These are phyloP conservation scores for Coniochaeta prunicola DNA, from an alignment of 2,329 filamentous ascomycete genomes.

Conservation along the genomic window DNA sequence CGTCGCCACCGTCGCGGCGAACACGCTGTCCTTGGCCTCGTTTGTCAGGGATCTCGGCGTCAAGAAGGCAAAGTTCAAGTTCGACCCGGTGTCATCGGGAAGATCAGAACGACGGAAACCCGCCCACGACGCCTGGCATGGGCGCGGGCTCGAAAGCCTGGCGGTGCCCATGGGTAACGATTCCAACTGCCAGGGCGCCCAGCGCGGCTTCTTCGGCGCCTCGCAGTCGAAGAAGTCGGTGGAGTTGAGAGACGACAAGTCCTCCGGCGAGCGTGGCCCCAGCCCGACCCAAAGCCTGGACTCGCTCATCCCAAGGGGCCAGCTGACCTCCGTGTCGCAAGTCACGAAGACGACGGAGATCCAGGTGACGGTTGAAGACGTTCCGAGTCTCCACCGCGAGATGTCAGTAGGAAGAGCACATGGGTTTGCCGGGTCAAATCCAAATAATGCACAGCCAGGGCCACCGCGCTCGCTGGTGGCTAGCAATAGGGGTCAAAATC, in stretches of 20 bases:
- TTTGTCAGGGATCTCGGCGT: constrained; percentile 85
- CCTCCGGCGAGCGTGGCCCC: neutral
- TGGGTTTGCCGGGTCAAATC: neutral
- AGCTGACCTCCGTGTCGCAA: neutral
- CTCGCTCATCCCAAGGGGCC: constrained; percentile 13
- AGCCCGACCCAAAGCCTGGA: constrained; percentile 11
- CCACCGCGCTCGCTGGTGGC: neutral
- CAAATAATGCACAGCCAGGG: neutral
- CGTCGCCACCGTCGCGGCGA: constrained; percentile 78
- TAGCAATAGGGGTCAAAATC: neutral
- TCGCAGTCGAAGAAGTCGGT: neutral
- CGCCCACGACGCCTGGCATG: neutral
- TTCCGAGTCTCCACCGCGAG: neutral
- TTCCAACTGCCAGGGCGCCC: neutral
- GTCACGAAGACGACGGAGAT: constrained; percentile 17
- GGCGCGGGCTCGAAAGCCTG: neutral
- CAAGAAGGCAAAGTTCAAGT: constrained; percentile 80
- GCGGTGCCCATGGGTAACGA: neutral
- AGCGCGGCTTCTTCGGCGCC: neutral
- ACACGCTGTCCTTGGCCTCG: constrained; percentile 81
- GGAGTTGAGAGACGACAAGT: neutral
- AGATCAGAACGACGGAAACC: neutral
- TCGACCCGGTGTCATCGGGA: constrained; percentile 33
- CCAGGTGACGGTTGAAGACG: constrained; percentile 9
- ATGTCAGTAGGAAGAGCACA: neutral